Base-by-base conservation (phyloP, 1,284 basidiomycete genomes). In the Heterobasidion irregulare region DNA sequence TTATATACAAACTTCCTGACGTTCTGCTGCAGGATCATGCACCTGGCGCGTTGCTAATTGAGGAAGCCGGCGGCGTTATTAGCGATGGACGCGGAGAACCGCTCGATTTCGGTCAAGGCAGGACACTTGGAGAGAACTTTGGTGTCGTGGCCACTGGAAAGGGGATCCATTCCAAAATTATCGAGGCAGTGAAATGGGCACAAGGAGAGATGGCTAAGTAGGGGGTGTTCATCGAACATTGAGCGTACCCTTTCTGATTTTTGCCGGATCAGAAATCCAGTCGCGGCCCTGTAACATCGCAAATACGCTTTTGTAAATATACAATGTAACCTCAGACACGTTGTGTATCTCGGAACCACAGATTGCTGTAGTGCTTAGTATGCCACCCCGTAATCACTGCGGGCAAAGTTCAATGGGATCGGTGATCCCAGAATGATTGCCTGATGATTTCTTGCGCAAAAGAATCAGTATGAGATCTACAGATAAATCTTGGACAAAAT, bases 41-140 rank as follows among this genome's bases (percentile, higher is more conserved):
- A 0, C 80, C 92, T 0, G 97, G 96, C 0, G 76, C 82, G 0
- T 68, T 99, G 8, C 78, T 99, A 8, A 83, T 98, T 6, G 82
- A 86, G 58, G 96, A 98, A 72, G 89, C 94, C 0, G 95, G 95
- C 2, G 95, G 95, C 0, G 64, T 86, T 13, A 84, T 98, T 35
- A 87, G 85, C 0, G 92, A 98, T 69, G 89, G 91, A 55, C 75
- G 85, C 50, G 95, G 94, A 3, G 65, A 82, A 57, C 76, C 79
- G 0, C 82, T 99, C 36, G 80, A 97, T 68, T 98, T 99, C 70
- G 88, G 90, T 0, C 75, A 89, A 1, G 96, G 96, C 12, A 75
- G 94, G 56, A 94, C 92, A 1, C 73, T 99, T 26, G 87, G 86
- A 8, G 83, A 83, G 61, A 98, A 98, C 70, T 86, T 82, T 65